These are phyloP conservation scores for Arxiozyma bovina DNA, from an alignment of 1,139 yeast genomes.

Conservation along the genomic window DNA sequence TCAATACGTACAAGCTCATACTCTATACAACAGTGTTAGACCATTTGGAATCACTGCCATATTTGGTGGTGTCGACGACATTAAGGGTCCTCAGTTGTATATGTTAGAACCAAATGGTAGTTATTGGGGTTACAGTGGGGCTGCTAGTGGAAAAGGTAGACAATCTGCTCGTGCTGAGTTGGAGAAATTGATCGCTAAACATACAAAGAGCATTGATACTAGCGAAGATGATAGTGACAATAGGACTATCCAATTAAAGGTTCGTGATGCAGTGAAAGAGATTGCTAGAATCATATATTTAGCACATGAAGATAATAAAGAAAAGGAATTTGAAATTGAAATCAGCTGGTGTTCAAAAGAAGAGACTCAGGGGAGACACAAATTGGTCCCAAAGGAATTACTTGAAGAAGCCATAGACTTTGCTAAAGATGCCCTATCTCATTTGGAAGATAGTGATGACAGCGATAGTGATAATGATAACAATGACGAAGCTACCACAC, in stretches of 20 bases:
- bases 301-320: slow-evolving; percentile 97
- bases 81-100: slow-evolving; percentile 80
- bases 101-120: slow-evolving; percentile 98
- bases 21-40: slow-evolving; percentile 92
- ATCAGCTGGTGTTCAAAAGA: slow-evolving; percentile 74
- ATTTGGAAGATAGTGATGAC: slow-evolving; percentile 52
- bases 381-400: slow-evolving; percentile 67
- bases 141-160: slow-evolving; percentile 97
- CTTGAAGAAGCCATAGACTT: slow-evolving; percentile 72
- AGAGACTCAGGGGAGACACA: slow-evolving; percentile 76
- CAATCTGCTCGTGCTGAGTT: slow-evolving; percentile 93
- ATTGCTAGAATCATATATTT: slow-evolving; percentile 89
- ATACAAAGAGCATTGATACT: slow-evolving; percentile 1
- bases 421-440: slow-evolving; percentile 79
- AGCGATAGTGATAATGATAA: slow-evolving; percentile 23
- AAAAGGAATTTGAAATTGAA: slow-evolving; percentile 92
- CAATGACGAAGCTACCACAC: neutral
- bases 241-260: slow-evolving; percentile 45
- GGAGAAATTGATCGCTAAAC: slow-evolving; percentile 53
- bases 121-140: slow-evolving; percentile 95
- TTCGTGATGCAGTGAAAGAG: slow-evolving; percentile 76
- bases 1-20: slow-evolving; percentile 88
- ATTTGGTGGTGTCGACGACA: slow-evolving; percentile 84
- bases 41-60: slow-evolving; percentile 93
- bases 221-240: neutral